Percentiles rank a stretch among this genome's conserved stretches.
Conservation (phyloP, 1,284 basidiomycete genomes). For the Apiotrichum montevideense region DNA sequence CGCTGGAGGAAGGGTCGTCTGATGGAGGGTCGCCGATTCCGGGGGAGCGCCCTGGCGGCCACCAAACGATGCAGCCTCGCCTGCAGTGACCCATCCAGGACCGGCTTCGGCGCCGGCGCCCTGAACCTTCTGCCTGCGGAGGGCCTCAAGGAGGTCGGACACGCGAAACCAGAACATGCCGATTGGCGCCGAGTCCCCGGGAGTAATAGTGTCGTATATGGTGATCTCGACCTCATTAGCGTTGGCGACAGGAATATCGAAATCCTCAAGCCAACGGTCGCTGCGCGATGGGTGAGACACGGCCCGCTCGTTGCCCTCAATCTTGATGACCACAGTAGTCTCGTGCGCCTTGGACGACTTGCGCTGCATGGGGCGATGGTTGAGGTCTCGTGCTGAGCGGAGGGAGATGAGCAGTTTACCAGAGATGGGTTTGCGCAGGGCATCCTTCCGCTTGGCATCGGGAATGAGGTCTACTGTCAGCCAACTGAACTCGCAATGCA, state of each 20-base stretch:
- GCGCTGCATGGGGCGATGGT: conserved; percentile 77
- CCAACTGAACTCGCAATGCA: background rate
- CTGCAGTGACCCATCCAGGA: conserved; percentile 82
- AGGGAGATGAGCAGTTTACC: conserved; percentile 87
- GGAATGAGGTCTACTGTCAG: conserved; percentile 46
- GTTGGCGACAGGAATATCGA: conserved; percentile 94
- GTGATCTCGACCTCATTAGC: conserved; percentile 98
- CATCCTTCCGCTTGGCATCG: conserved; percentile 84
- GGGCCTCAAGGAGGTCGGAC: conserved; percentile 89
- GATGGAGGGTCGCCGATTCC: conserved; percentile 33
- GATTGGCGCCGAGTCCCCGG: conserved; percentile 76
- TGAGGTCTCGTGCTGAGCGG: conserved; percentile 84
- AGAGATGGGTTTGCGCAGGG: conserved; percentile 84
- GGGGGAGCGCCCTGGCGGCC: conserved; percentile 33
- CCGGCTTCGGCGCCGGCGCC: conserved; percentile 65
- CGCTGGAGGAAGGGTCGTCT: conserved; percentile 3
- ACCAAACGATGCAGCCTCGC: conserved; percentile 47
- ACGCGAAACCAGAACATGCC: conserved; percentile 95
- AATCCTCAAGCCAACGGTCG: conserved; percentile 96
- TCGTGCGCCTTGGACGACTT: conserved; percentile 74
- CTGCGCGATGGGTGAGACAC: conserved; percentile 87
- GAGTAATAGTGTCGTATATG: conserved; percentile 85
- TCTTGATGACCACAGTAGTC: conserved; percentile 88
- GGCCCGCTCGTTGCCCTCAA: conserved; percentile 90
- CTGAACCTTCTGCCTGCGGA: conserved; percentile 85